Evolutionary conservation across 306 rosid genomes (phyloP).

Genomic region (Citrullus mucosospermus): DNA sequence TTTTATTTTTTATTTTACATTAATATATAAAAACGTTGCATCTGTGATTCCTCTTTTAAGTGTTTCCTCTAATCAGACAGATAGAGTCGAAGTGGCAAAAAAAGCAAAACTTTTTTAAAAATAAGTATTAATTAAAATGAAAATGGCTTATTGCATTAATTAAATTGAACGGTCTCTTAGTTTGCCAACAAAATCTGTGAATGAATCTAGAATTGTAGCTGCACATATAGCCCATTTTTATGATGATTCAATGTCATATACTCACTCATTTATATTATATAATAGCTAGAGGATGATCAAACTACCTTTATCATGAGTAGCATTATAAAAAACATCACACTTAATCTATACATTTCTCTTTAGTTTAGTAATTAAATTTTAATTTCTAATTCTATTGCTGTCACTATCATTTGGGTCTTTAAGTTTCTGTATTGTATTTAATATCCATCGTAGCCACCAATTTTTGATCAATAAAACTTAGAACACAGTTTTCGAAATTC

Average conservation of each 20-base stretch:
- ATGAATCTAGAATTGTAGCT: background rate
- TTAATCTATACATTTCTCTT: no score
- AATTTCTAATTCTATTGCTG: background rate
- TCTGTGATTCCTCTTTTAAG: background rate
- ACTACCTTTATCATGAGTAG: background rate
- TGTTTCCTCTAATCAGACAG: constrained; percentile 33
- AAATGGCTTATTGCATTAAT: background rate
- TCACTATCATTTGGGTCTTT: background rate
- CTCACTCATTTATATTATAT: background rate
- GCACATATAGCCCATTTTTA: background rate
- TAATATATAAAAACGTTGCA: background rate
- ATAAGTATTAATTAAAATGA: background rate
- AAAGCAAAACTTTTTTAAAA: background rate
- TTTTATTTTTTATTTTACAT: no score
- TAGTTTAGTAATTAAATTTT: no score
- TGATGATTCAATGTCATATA: background rate
- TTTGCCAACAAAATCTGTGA: background rate
- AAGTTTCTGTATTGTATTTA: no score
- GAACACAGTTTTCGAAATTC: no score
- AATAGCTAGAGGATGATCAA: background rate
- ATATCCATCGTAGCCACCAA: background rate
- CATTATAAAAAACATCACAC: background rate
- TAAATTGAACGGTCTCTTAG: constrained; percentile 7
- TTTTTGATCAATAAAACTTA: background rate
- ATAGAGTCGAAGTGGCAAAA: background rate